These are phyloP conservation scores for Leccinum arenicola DNA, from an alignment of 768 basidiomycete genomes.

Conservation along the genomic window DNA sequence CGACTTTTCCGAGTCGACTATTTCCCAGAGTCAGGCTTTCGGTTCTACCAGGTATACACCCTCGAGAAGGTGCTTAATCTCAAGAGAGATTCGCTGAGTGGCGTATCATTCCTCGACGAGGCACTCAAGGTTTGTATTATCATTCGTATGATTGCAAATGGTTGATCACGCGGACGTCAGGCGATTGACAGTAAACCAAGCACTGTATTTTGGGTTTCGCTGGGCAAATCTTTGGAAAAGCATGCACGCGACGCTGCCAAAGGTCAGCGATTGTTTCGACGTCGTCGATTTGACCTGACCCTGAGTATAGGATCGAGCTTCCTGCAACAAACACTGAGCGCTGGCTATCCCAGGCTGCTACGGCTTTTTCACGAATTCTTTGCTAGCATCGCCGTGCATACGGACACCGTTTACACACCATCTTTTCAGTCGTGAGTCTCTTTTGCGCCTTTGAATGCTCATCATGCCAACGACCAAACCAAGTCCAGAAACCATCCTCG, in stretches of 20 bases:
- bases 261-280: slow-evolving; percentile 41
- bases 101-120: slow-evolving; percentile 83
- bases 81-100: slow-evolving; percentile 80
- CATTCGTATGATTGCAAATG: background rate
- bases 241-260: slow-evolving; percentile 77
- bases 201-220: slow-evolving; percentile 83
- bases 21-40: background rate
- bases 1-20: background rate
- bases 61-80: slow-evolving; percentile 90
- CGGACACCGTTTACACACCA: slow-evolving; percentile 87
- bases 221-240: slow-evolving; percentile 79
- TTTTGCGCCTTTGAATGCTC: background rate
- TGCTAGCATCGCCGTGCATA: slow-evolving; percentile 90
- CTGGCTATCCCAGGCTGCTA: slow-evolving; percentile 83
- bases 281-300: slow-evolving; percentile 3
- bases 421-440: slow-evolving; percentile 72
- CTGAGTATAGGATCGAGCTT: slow-evolving; percentile 72
- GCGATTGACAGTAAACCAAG: slow-evolving; percentile 89
- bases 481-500: slow-evolving; percentile 89
- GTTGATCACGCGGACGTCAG: slow-evolving; percentile 38
- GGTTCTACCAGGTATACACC: slow-evolving; percentile 70
- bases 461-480: background rate
- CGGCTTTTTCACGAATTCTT: slow-evolving; percentile 97
- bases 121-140: slow-evolving; percentile 75
- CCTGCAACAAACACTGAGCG: slow-evolving; percentile 83